Evolutionary conservation across 2,329 filamentous ascomycete genomes (phyloP).

Genomic region (Sphaerulina musiva): DNA sequence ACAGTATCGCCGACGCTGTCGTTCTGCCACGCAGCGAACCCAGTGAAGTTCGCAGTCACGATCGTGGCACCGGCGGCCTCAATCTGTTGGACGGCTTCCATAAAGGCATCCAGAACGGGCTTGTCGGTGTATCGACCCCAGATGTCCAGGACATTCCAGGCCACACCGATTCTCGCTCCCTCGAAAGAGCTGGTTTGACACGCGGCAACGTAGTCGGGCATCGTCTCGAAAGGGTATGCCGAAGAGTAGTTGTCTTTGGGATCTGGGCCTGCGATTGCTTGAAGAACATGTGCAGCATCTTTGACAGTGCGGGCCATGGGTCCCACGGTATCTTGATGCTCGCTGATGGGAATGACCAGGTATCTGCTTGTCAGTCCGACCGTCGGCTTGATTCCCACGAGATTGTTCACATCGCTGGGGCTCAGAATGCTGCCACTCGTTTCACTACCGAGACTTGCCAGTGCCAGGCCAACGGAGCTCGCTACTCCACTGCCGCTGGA

Average conservation of each 20-base stretch:
- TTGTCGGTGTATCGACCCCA: constrained; percentile 31
- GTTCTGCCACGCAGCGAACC: constrained; percentile 36
- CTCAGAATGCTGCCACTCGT: constrained; percentile 59
- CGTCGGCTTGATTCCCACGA: constrained; percentile 63
- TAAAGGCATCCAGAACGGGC: constrained; percentile 41
- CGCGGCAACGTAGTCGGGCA: constrained; percentile 57
- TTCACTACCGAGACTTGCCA: constrained; percentile 55
- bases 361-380: constrained; percentile 57
- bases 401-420: constrained; percentile 51
- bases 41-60: constrained; percentile 22
- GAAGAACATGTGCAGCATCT: constrained; percentile 52
- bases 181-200: constrained; percentile 47
- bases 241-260: constrained; percentile 52
- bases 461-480: constrained; percentile 53
- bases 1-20: constrained; percentile 42
- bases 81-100: constrained; percentile 15
- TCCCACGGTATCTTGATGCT: constrained; percentile 52
- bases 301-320: constrained; percentile 54
- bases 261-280: constrained; percentile 53
- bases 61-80: constrained; percentile 18
- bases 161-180: constrained; percentile 56
- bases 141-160: constrained; percentile 51
- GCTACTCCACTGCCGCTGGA: constrained; percentile 58
- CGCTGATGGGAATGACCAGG: constrained; percentile 59
- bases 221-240: constrained; percentile 49